Conservation (phyloP, 768 basidiomycete species). For the Zangia roseola region DNA sequence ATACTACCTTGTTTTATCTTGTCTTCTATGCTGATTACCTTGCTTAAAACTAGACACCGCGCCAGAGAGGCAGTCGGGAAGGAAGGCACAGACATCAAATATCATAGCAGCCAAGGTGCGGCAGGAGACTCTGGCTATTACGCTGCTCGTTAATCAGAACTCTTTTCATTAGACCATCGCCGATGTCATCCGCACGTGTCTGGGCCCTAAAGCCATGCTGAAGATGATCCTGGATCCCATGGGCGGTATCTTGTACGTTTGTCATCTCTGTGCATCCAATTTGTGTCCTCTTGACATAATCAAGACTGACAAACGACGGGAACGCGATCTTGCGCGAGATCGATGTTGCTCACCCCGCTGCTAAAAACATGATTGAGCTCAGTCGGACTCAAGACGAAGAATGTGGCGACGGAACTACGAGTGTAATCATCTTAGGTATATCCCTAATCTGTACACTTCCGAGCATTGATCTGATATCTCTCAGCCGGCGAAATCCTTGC, state of each 20-base stretch:
- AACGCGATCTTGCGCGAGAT: conserved; percentile 98
- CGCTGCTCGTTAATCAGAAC: neutral
- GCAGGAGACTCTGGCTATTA: neutral
- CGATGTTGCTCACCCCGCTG: conserved; percentile 97
- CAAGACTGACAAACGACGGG: conserved; percentile 95
- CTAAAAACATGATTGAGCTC: conserved; percentile 99
- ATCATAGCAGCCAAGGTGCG: conserved; percentile 94
- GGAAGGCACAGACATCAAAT: conserved; percentile 95
- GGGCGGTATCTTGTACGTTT: conserved; percentile 91
- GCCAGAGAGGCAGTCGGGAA: conserved; percentile 89
- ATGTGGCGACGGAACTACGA: conserved; percentile 97
- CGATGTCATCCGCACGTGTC: conserved; percentile 95
- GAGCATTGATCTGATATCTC: neutral
- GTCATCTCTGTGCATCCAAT: neutral
- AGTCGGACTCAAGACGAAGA: conserved; percentile 98
- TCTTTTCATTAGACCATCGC: conserved; percentile 73
- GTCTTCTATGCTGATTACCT: neutral
- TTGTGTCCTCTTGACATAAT: neutral
- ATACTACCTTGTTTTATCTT: neutral
- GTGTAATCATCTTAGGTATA: conserved; percentile 94
- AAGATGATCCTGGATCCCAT: conserved; percentile 99
- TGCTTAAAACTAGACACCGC: conserved; percentile 64
- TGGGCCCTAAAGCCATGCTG: conserved; percentile 97
- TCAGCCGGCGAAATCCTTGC: conserved; percentile 95
- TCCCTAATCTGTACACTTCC: neutral